Conservation (phyloP, 2,329 filamentous ascomycete species). For the Phyllosticta citrichinensis region DNA sequence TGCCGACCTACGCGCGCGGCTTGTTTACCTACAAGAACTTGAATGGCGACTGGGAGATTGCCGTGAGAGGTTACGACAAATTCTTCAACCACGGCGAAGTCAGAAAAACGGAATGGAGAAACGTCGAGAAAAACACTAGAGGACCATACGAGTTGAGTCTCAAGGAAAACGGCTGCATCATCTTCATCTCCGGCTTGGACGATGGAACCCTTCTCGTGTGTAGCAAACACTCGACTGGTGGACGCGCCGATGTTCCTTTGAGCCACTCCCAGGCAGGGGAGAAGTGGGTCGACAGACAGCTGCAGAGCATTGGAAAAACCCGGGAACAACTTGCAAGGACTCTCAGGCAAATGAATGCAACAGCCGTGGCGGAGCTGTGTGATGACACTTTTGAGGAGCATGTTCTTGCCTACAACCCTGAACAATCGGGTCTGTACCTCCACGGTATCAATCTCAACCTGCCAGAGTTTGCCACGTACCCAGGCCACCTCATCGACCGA, state of each 20-base stretch:
- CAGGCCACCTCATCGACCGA: slow-evolving; percentile 69
- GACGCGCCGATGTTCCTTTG: slow-evolving; percentile 56
- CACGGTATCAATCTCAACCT: slow-evolving; percentile 94
- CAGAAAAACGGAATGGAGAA: slow-evolving; percentile 68
- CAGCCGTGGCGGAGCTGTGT: slow-evolving; percentile 89
- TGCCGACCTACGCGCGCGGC: slow-evolving; percentile 88
- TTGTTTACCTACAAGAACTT: slow-evolving; percentile 75
- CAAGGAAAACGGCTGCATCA: slow-evolving; percentile 99
- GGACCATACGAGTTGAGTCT: slow-evolving; percentile 92
- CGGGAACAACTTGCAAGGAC: slow-evolving; percentile 67
- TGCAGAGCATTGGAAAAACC: slow-evolving; percentile 66
- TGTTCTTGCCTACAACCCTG: slow-evolving; percentile 76
- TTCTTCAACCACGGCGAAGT: slow-evolving; percentile 95
- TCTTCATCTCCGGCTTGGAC: slow-evolving; percentile 86
- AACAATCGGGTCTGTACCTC: slow-evolving; percentile 81
- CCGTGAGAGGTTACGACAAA: slow-evolving; percentile 88
- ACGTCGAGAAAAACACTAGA: slow-evolving; percentile 63
- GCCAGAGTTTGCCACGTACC: slow-evolving; percentile 83
- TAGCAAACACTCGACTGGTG: slow-evolving; percentile 94
- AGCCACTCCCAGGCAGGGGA: slow-evolving; percentile 85
- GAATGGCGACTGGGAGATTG: slow-evolving; percentile 63
- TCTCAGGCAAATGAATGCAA: slow-evolving; percentile 73
- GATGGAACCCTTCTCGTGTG: slow-evolving; percentile 89
- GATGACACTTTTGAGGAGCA: slow-evolving; percentile 97
- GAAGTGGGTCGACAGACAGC: slow-evolving; percentile 68